Percentiles rank a stretch among this genome's conserved stretches.
Evolutionary conservation across 495 filamentous ascomycete genomes (phyloP).

Genomic region (Penicillium subrubescens): DNA sequence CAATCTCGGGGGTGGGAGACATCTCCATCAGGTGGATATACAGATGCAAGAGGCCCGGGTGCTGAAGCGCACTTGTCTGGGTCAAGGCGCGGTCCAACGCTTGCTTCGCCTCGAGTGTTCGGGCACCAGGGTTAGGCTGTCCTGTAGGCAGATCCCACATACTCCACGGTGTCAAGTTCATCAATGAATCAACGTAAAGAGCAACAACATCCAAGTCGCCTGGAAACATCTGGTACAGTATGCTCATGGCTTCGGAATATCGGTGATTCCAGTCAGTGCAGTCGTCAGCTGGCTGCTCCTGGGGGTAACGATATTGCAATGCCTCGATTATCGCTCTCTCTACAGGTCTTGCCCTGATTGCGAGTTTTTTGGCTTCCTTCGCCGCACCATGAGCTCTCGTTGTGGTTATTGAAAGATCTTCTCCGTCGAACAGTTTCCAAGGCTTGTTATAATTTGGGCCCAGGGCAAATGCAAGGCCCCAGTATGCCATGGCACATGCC

Average conservation of each 20-base stretch:
- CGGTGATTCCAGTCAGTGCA: constrained; percentile 54
- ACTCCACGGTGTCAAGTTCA: constrained; percentile 70
- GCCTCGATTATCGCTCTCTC: constrained; percentile 63
- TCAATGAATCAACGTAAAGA: constrained; percentile 65
- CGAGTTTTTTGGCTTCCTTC: constrained; percentile 40
- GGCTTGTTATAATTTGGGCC: constrained; percentile 79
- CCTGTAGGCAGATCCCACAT: constrained; percentile 66
- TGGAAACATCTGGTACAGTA: constrained; percentile 54
- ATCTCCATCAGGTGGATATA: constrained; percentile 79
- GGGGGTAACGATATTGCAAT: constrained; percentile 56
- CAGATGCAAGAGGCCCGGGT: constrained; percentile 67
- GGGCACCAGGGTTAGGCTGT: constrained; percentile 52
- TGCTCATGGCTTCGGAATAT: constrained; percentile 64
- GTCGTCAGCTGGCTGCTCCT: constrained; percentile 39
- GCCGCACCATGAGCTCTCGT: constrained; percentile 47
- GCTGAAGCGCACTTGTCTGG: constrained; percentile 40
- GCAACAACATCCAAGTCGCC: constrained; percentile 62
- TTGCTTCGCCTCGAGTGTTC: constrained; percentile 57
- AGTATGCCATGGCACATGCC: constrained; percentile 62
- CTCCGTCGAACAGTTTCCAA: constrained; percentile 64
- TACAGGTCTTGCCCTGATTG: constrained; percentile 31
- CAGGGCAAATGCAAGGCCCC: constrained; percentile 65
- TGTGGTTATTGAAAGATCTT: constrained; percentile 53
- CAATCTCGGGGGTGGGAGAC: constrained; percentile 62
- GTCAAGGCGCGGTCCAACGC: constrained; percentile 57